These are phyloP conservation scores for Metschnikowia rubicola DNA, from an alignment of 805 yeast genomes.

Conservation along the genomic window DNA sequence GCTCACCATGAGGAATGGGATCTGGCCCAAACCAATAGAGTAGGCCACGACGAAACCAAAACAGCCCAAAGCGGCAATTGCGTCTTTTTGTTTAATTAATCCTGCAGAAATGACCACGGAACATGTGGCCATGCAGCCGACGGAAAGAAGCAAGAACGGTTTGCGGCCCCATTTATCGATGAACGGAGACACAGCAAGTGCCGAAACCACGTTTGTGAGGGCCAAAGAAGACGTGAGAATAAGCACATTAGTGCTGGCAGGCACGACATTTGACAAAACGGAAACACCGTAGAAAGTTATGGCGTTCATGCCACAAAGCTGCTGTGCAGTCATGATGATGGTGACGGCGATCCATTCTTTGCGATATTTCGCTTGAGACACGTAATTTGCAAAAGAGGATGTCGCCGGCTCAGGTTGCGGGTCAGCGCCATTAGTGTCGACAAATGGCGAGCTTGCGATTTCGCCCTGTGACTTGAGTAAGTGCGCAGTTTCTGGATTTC, in stretches of 20 bases:
- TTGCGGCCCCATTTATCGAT: constrained; percentile 21
- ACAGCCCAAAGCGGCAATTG: constrained; percentile 26
- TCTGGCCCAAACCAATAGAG: constrained; percentile 35
- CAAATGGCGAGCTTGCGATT: not conserved
- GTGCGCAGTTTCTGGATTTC: not conserved
- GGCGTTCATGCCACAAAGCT: constrained; percentile 30
- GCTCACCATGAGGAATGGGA: constrained; percentile 37
- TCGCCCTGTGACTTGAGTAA: not conserved
- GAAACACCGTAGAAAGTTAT: constrained; percentile 25
- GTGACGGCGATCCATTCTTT: constrained; percentile 29
- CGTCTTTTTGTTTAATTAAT: constrained; percentile 14
- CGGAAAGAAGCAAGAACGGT: constrained; percentile 28
- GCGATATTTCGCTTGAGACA: constrained; percentile 19
- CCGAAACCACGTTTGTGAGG: constrained; percentile 17
- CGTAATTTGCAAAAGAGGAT: constrained; percentile 16
- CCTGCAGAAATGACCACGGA: constrained; percentile 28
- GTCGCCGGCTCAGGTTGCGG: no score
- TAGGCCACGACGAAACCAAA: constrained; percentile 32
- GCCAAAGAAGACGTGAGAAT: constrained; percentile 18
- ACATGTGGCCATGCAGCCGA: constrained; percentile 21
- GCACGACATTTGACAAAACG: constrained; percentile 15
- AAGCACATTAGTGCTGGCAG: constrained; percentile 15
- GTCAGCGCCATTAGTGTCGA: no score
- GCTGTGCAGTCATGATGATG: constrained; percentile 37
- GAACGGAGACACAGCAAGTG: constrained; percentile 16